phyloP scores from a whole-genome alignment of 2,329 filamentous ascomycete species.

The Cladosporium halotolerans region DNA sequence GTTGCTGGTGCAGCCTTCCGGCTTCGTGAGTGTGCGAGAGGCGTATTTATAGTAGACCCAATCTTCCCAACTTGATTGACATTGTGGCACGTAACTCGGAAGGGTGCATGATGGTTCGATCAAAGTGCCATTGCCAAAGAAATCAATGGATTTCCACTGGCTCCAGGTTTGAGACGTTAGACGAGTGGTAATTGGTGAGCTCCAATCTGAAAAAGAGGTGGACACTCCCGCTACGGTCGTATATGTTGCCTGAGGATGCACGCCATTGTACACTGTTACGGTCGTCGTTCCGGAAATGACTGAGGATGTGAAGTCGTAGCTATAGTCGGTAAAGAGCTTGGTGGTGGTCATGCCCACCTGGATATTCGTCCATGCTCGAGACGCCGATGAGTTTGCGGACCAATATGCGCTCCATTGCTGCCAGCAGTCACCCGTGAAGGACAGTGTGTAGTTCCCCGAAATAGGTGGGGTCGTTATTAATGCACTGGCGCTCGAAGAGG shows the following conservation, averaged over 20 bases:
- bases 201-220: background rate
- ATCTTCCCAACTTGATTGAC: conserved; percentile 3
- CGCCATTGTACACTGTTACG: background rate
- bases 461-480: background rate
- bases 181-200: background rate
- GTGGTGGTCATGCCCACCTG: background rate
- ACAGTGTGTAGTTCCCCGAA: background rate
- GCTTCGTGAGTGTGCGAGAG: background rate
- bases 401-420: conserved; percentile 1
- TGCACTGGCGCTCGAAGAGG: background rate
- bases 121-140: background rate
- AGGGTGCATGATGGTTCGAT: background rate
- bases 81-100: background rate
- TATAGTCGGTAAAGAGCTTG: background rate
- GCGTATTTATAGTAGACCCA: background rate
- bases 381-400: background rate
- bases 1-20: background rate
- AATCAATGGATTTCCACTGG: background rate
- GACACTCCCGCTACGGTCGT: background rate
- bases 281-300: background rate
- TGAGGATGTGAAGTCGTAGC: background rate
- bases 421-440: background rate
- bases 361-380: background rate
- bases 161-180: background rate
- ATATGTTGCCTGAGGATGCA: background rate